Base-by-base conservation (phyloP, 2,329 filamentous ascomycete species). In the Clarireedia hainanense region DNA sequence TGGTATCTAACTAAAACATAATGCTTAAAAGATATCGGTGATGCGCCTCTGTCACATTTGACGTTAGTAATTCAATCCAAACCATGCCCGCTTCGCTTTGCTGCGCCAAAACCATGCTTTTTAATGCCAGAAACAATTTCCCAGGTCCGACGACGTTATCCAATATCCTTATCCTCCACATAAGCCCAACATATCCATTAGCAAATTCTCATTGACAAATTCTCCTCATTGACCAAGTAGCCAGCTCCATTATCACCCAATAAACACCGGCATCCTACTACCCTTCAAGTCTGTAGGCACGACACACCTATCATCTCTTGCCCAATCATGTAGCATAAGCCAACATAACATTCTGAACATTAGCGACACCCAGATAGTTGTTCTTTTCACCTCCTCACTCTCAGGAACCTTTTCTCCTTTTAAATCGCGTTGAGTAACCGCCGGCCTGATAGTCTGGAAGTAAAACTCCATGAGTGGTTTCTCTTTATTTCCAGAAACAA, bases 331-430 rank as follows among this genome's bases (percentile, higher is more conserved):
- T 58, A 82, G 67, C 68, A 78, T 72, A 52, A 81, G 66, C 80
- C 79, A 81, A 64, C 78, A 81, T 24, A 81, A 70, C 79, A 81
- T 82, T 26, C 79, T 69, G 59, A 81, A 78, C 4, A 81, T 72
- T 17, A 82, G 67, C 6, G 75, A 76, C 60, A 76, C 78, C 79
- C 79, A 81, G n/a, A 80, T 73, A 6, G 74, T 71, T n/a, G 58
- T 54, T 24, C 57, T 58, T 49, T 59, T 4, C 50, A 14, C 0
- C 39, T 17, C 17, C 45, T 66, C 60, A 34, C 12, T 12, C 9
- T 4, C 2, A 1, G 30, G 4, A 12, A 34, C 4, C 1, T 1
- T 4, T 2, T 4, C 9, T 4, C 61, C 15, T 61, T 68, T 12
- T 67, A 68, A 14, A 57, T 60, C 37, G 65, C 47, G 70, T 9